Base-by-base conservation (phyloP, 345 rosid genomes). In the Eucalyptus tenuipes region DNA sequence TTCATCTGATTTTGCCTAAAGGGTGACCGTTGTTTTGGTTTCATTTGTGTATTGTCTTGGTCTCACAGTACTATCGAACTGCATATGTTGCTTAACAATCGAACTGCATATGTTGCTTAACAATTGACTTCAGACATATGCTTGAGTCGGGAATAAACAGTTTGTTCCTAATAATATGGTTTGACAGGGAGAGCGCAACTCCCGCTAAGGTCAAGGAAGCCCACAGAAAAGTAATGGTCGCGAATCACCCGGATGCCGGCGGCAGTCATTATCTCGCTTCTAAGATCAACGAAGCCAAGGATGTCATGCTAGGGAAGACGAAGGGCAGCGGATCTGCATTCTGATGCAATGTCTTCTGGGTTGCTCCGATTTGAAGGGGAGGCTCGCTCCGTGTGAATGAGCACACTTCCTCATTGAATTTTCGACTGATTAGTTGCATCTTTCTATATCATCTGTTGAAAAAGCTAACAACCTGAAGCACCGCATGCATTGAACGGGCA, bases 221-320 rank as follows among this genome's bases (percentile, higher is more conserved):
- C 27, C 99, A 97, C 88, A 93, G 97, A 92, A 95, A 86, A 92
- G 99, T 95, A 37, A 96, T 97, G 99, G 97, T 95, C 33, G 99
- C 99, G 80, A 96, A 96, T 93, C 98, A 95, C 90, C 99, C 97
- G 4, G 99, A 95, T 91, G 97, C 98, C 4, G 99, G 99, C 50
- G 99, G 98, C 57, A 95, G 99, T 91, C 97, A 97, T 91, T 97
- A 94, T 93, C 92, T 97, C 13, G 98, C 98, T 24, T 96, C 99
- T n/a, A 97, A 96, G 91, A 95, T 96, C 89, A 97, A 96, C 29
- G 99, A 97, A 93, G 99, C 98, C 52, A 95, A 95, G 90, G 98
- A 96, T 31, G 91, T 94, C 64, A 93, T 97, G 97, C 97, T 94
- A 14, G 98, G 98, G 25, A 97, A 95, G 92, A 92, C 94, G 14